A percentile compares a stretch with the other conserved stretches of the same genome.
Evolutionary conservation across 2,329 filamentous ascomycete genomes (phyloP).

Genomic region (Colletotrichum sp.): DNA sequence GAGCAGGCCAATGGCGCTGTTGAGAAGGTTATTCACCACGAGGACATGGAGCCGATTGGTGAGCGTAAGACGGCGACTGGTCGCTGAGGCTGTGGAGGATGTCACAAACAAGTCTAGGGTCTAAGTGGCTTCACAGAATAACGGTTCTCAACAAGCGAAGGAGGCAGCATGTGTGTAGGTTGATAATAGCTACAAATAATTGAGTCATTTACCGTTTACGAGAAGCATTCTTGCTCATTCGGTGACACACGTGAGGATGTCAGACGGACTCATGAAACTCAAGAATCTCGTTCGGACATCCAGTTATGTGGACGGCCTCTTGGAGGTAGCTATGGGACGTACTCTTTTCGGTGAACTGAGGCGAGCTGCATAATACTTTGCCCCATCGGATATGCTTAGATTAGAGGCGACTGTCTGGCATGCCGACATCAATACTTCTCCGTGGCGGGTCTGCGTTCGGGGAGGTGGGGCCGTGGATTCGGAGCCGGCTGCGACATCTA

Average conservation of each 20-base stretch:
- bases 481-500: background rate
- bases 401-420: rapidly evolving
- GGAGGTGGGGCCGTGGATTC: background rate
- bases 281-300: background rate
- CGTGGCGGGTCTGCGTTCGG: background rate
- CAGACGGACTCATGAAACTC: background rate
- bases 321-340: background rate
- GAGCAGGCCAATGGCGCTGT: slow-evolving; percentile 30
- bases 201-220: background rate
- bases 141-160: background rate
- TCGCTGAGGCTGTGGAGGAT: slow-evolving; percentile 6
- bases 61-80: background rate
- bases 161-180: background rate
- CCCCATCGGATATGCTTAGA: background rate
- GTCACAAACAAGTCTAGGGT: slow-evolving; percentile 5
- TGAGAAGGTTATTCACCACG: slow-evolving; percentile 30
- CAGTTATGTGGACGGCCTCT: background rate
- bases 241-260: background rate
- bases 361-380: background rate
- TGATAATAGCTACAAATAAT: background rate
- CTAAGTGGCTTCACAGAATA: background rate
- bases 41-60: slow-evolving; percentile 15
- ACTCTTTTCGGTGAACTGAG: background rate
- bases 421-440: background rate
- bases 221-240: background rate